Conservation (phyloP, 2,329 filamentous ascomycete species). For the Penicillium palitans region DNA sequence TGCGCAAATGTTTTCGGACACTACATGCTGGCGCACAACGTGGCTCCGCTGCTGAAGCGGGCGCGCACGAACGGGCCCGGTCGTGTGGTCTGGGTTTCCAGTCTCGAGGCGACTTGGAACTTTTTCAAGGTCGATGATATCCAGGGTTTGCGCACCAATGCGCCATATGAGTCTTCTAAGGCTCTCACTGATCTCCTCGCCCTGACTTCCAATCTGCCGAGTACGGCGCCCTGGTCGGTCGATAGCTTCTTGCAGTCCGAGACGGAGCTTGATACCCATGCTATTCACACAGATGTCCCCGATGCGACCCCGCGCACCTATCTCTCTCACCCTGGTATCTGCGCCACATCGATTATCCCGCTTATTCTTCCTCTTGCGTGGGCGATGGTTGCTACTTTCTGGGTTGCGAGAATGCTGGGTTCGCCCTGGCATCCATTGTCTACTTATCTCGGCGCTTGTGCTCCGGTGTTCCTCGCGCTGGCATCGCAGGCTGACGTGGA, state of each 20-base stretch:
- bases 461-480: constrained; percentile 77
- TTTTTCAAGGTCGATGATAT: constrained; percentile 68
- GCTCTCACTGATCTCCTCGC: constrained; percentile 79
- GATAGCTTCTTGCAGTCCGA: constrained; percentile 51
- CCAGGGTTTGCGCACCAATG: constrained; percentile 64
- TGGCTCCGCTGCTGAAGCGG: constrained; percentile 70
- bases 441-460: constrained; percentile 74
- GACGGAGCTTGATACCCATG: constrained; percentile 11
- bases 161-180: constrained; percentile 84
- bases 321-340: constrained; percentile 81
- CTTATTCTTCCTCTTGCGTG: constrained; percentile 69
- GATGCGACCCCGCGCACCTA: constrained; percentile 63
- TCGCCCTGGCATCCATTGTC: constrained; percentile 83
- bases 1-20: constrained; percentile 93
- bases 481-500: constrained; percentile 54
- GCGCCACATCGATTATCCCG: constrained; percentile 77
- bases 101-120: constrained; percentile 66
- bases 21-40: constrained; percentile 80
- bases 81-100: constrained; percentile 84
- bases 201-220: constrained; percentile 70
- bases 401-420: constrained; percentile 72
- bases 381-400: constrained; percentile 67
- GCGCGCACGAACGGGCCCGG: constrained; percentile 48
- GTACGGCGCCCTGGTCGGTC: constrained; percentile 57
- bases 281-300: constrained; percentile 9